phyloP scores from a whole-genome alignment of 768 basidiomycete species.

The Imleria badia region DNA sequence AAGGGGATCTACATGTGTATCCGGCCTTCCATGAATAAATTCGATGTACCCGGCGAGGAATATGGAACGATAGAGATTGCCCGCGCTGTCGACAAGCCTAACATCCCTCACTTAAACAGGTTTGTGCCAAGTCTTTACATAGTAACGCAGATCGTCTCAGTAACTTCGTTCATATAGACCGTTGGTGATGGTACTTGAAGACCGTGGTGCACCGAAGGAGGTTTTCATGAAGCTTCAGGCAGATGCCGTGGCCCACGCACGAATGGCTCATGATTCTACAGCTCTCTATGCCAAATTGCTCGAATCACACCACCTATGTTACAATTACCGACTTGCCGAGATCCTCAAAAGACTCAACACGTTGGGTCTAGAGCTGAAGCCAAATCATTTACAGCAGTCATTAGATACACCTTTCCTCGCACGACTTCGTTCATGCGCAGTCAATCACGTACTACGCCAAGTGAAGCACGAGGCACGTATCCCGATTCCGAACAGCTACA shows the following conservation, averaged over 20 bases:
- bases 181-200: slow-evolving; percentile 77
- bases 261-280: slow-evolving; percentile 60
- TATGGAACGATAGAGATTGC: slow-evolving; percentile 74
- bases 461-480: slow-evolving; percentile 79
- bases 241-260: slow-evolving; percentile 51
- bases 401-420: slow-evolving; percentile 59
- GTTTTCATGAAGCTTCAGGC: slow-evolving; percentile 65
- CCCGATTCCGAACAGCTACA: slow-evolving; percentile 61
- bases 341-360: slow-evolving; percentile 51
- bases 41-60: slow-evolving; percentile 48
- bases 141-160: too few relatives aligned
- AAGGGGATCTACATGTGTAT: slow-evolving; percentile 65
- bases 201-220: slow-evolving; percentile 58
- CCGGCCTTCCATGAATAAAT: slow-evolving; percentile 75
- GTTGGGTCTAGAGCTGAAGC: slow-evolving; percentile 48
- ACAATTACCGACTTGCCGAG: slow-evolving; percentile 47
- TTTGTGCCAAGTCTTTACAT: slow-evolving; percentile 39
- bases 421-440: slow-evolving; percentile 57
- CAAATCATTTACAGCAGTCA: slow-evolving; percentile 31
- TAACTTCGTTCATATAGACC: slow-evolving; percentile 53
- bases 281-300: slow-evolving; percentile 49
- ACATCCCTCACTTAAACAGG: slow-evolving; percentile 71
- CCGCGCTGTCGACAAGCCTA: slow-evolving; percentile 57
- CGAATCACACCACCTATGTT: slow-evolving; percentile 45
- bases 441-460: slow-evolving; percentile 63